phyloP scores from a whole-genome alignment of 148 eudicot genomes.

The Camellia japonica region DNA sequence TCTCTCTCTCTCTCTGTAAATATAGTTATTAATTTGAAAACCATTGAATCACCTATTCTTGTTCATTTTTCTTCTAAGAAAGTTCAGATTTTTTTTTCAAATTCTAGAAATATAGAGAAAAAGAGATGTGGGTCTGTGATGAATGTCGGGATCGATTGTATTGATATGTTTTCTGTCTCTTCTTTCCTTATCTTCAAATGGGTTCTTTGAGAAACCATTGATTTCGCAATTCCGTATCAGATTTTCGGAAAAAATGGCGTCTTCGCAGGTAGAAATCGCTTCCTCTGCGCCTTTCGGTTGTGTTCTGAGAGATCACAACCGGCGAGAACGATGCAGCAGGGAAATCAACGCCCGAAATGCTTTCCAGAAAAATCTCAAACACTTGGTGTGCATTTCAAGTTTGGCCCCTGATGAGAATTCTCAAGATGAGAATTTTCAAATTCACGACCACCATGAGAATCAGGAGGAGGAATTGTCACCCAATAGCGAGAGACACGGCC shows the following conservation, averaged over 20 bases:
- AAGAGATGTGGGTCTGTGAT: constrained; percentile 8
- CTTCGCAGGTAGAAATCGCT: constrained; percentile 50
- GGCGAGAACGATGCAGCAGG: constrained; percentile 22
- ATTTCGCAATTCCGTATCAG: background rate
- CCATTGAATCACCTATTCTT: no score
- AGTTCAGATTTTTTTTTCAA: no score
- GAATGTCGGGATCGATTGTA: background rate
- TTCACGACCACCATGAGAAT: constrained; percentile 9
- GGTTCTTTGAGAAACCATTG: background rate
- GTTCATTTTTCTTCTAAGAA: no score
- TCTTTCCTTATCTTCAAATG: background rate
- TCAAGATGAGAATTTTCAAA: background rate
- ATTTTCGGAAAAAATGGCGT: constrained; percentile 31
- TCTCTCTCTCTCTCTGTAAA: background rate
- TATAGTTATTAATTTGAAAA: no score
- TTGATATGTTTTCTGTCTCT: background rate
- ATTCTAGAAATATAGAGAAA: background rate
- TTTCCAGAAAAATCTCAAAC: constrained; percentile 38
- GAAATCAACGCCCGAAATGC: constrained; percentile 22
- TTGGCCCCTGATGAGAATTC: constrained; percentile 12
- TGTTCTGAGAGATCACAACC: constrained; percentile 50
- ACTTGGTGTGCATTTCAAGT: constrained; percentile 40
- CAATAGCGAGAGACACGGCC: background rate
- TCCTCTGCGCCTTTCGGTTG: constrained; percentile 51
- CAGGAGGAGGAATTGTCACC: background rate